Evolutionary conservation across 352 stramenopile genomes (phyloP).

Genomic region (Phytopythium sindhum): DNA sequence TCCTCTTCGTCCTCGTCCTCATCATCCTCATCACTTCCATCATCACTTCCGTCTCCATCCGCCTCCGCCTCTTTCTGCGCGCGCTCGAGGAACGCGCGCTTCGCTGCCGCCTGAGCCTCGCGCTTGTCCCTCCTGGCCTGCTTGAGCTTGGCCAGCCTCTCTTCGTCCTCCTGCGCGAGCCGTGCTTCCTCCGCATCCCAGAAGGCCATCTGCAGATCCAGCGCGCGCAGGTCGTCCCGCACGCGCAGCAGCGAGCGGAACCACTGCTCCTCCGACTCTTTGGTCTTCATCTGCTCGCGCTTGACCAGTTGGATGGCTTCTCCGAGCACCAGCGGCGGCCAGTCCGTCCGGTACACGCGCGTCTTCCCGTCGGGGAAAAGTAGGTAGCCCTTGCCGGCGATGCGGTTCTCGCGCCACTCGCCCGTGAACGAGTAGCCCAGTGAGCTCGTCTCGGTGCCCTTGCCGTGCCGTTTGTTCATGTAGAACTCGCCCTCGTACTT

Average conservation of each 20-base stretch:
- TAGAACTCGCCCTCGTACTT: slow-evolving; percentile 71
- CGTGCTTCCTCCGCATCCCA: slow-evolving; percentile 59
- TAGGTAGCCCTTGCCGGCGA: slow-evolving; percentile 47
- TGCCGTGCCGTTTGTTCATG: slow-evolving; percentile 52
- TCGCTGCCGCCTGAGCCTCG: slow-evolving; percentile 48
- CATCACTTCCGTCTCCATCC: slow-evolving; percentile 5
- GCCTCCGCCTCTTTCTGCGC: slow-evolving; percentile 10
- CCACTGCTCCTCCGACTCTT: slow-evolving; percentile 36
- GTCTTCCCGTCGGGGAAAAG: slow-evolving; percentile 36
- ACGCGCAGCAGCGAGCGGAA: slow-evolving; percentile 57
- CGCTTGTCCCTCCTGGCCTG: slow-evolving; percentile 46
- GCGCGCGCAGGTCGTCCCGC: slow-evolving; percentile 55
- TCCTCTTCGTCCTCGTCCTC: slow-evolving; percentile 22
- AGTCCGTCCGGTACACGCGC: slow-evolving; percentile 45
- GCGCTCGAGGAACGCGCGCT: slow-evolving; percentile 50
- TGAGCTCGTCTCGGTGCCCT: slow-evolving; percentile 55
- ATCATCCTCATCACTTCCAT: slow-evolving; percentile 11
- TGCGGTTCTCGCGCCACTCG: slow-evolving; percentile 49
- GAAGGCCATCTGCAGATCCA: slow-evolving; percentile 59
- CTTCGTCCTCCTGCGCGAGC: slow-evolving; percentile 35
- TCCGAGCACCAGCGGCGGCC: slow-evolving; percentile 55
- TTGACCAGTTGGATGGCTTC: slow-evolving; percentile 56
- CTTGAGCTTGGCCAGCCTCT: slow-evolving; percentile 47
- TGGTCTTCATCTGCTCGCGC: slow-evolving; percentile 19
- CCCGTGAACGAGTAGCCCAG: slow-evolving; percentile 60